Base-by-base conservation (phyloP, 2,329 filamentous ascomycete species). In the Fusarium sp. region DNA sequence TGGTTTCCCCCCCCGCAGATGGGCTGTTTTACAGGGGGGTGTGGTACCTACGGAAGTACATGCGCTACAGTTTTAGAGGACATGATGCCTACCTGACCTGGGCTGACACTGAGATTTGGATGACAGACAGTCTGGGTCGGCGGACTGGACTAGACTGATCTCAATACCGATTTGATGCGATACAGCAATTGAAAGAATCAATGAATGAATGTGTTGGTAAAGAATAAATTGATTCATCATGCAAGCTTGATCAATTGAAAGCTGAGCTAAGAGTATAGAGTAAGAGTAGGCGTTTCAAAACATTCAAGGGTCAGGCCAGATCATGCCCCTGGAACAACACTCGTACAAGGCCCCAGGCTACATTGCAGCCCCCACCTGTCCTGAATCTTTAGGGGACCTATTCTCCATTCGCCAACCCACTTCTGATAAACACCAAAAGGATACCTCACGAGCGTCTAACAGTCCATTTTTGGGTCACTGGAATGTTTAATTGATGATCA, bases 231-330 rank as follows among this genome's bases (percentile, higher is more conserved):
- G 13, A 51, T 33, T 37, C 15, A 61, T 34, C 33, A 34, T 45
- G 56, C 26, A 33, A 37, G 18, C 23, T 16, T n/a, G 23, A 44
- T 44, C 37, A 41, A 31, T 20, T 36, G n/a, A 16, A 36, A 55
- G 23, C 28, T 47, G 8, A 55, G 23, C n/a, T 40, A 36, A 51
- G 31, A 31, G 23, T 23, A 23, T 4, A 23, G 23, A 23, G 23
- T 40, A 47, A 47, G 31, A 18, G 40, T 20, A 23, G 37, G 46
- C 31, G 62, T 65, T 65, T 65, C 62, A 65, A 64, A 63, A 42
- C 45, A 53, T 36, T 16, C 62, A 51, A 65, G 60, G 52, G 46
- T 65, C 40, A 65, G 46, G 36, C 59, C 52, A 60, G 47, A 41
- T 37, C 23, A 9, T 20, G 54, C 37, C 37, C 36, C 36, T 54